These are phyloP conservation scores for Lodderomyces parapsilosis DNA, from an alignment of 1,139 yeast species.

Conservation along the genomic window DNA sequence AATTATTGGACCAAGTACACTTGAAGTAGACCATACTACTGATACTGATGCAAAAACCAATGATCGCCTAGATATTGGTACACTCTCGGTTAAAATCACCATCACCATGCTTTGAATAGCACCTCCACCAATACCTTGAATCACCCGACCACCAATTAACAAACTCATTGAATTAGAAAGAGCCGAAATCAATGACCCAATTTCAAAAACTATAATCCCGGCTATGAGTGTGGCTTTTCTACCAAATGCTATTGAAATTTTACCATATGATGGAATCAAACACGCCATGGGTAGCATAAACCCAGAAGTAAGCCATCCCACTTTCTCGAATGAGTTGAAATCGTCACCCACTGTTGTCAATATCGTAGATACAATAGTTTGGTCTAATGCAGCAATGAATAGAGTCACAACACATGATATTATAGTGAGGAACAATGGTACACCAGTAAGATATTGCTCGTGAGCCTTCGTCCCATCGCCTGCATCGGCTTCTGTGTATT, in stretches of 20 bases:
- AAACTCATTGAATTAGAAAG: slow-evolving; percentile 55
- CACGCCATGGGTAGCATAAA: slow-evolving; percentile 61
- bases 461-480: slow-evolving; percentile 55
- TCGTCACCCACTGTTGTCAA: slow-evolving; percentile 54
- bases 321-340: slow-evolving; percentile 52
- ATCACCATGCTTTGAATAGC: slow-evolving; percentile 61
- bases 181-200: slow-evolving; percentile 64
- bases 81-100: slow-evolving; percentile 59
- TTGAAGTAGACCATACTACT: slow-evolving; percentile 47
- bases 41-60: slow-evolving; percentile 50
- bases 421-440: slow-evolving; percentile 39
- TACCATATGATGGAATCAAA: slow-evolving; percentile 60
- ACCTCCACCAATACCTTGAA: slow-evolving; percentile 75
- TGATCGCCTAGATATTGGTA: slow-evolving; percentile 59
- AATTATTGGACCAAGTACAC: slow-evolving; percentile 62
- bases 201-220: slow-evolving; percentile 55
- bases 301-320: slow-evolving; percentile 64
- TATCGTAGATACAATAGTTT: slow-evolving; percentile 62
- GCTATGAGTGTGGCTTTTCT: slow-evolving; percentile 50
- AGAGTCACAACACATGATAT: slow-evolving; percentile 48
- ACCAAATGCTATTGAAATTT: slow-evolving; percentile 60
- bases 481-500: slow-evolving; percentile 45
- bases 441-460: slow-evolving; percentile 50
- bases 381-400: slow-evolving; percentile 65
- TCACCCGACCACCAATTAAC: slow-evolving; percentile 67